Evolutionary conservation across 768 basidiomycete species (phyloP).

Genomic region (Podaxis rugospora): DNA sequence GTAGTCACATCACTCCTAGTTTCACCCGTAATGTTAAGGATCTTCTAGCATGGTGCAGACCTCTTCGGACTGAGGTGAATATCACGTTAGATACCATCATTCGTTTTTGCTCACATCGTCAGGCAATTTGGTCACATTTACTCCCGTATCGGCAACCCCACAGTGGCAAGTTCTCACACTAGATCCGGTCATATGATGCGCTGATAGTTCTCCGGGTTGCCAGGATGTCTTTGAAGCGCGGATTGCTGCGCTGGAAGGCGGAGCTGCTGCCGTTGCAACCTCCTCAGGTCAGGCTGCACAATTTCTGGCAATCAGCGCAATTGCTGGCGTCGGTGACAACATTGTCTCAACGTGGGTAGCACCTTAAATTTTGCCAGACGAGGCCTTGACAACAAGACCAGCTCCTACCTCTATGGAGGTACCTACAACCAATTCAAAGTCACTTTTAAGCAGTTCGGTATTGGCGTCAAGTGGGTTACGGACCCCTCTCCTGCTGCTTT

Average conservation of each 20-base stretch:
- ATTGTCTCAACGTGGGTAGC: slow-evolving; percentile 62
- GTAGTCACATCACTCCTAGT: slow-evolving; percentile 13
- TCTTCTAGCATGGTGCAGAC: slow-evolving; percentile 60
- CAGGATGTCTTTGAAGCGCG: slow-evolving; percentile 79
- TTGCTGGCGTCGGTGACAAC: slow-evolving; percentile 69
- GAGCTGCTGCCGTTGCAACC: slow-evolving; percentile 68
- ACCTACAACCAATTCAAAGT: slow-evolving; percentile 79
- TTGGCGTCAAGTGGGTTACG: slow-evolving; percentile 59
- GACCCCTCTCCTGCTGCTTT: slow-evolving; percentile 54
- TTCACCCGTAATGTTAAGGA: neutral
- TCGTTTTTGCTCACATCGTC: neutral
- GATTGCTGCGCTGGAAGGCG: slow-evolving; percentile 78
- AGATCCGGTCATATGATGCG: neutral
- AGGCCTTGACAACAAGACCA: slow-evolving; percentile 18
- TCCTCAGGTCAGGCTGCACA: slow-evolving; percentile 77
- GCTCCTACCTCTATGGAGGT: slow-evolving; percentile 65
- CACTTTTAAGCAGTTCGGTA: slow-evolving; percentile 64
- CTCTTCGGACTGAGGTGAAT: slow-evolving; percentile 57
- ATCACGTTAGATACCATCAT: neutral
- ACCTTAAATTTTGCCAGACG: neutral
- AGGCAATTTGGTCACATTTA: slow-evolving; percentile 60
- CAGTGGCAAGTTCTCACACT: slow-evolving; percentile 38
- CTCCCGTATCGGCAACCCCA: slow-evolving; percentile 66
- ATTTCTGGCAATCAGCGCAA: slow-evolving; percentile 60
- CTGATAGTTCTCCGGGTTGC: neutral